These are phyloP conservation scores for Panicum virgatum DNA, from an alignment of 202 grass and related monocot genomes.

Conservation along the genomic window DNA sequence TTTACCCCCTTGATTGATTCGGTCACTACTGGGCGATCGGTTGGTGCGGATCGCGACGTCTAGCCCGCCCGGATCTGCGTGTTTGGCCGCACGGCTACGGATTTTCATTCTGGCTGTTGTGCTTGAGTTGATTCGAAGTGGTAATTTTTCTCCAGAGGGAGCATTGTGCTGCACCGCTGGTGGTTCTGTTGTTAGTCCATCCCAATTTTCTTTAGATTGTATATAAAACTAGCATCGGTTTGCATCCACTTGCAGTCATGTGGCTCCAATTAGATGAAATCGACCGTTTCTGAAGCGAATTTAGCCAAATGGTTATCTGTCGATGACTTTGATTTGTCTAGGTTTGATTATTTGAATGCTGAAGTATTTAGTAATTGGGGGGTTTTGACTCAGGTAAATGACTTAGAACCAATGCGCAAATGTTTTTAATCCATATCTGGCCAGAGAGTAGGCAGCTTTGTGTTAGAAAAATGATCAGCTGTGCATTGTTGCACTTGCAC, in stretches of 20 bases:
- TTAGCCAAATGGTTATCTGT: not conserved
- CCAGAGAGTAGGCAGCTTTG: not conserved
- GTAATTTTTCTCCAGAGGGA: not conserved
- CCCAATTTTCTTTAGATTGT: not conserved
- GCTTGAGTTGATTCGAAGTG: not conserved
- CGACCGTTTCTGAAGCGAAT: not conserved
- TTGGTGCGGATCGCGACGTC: constrained; percentile 12
- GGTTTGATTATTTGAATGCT: constrained; percentile 20
- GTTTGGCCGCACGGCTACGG: not conserved
- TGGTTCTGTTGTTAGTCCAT: constrained; percentile 1
- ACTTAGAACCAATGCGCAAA: not conserved
- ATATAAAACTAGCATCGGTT: not conserved
- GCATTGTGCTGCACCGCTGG: not conserved
- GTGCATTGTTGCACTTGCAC: not conserved
- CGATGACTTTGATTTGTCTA: not conserved
- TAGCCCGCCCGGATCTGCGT: constrained; percentile 15
- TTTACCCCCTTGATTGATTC: not conserved
- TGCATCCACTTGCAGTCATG: not conserved
- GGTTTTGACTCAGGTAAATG: constrained; percentile 6
- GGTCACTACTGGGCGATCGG: not conserved
- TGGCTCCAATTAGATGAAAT: not conserved
- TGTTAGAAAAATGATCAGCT: not conserved
- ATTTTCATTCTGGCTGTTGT: constrained; percentile 2
- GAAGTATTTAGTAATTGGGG: not conserved
- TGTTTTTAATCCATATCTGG: not conserved